A percentile compares a stretch with the other conserved stretches of the same genome.
phyloP scores from a whole-genome alignment of 495 filamentous ascomycete genomes.

The Trichoderma gamsii region DNA sequence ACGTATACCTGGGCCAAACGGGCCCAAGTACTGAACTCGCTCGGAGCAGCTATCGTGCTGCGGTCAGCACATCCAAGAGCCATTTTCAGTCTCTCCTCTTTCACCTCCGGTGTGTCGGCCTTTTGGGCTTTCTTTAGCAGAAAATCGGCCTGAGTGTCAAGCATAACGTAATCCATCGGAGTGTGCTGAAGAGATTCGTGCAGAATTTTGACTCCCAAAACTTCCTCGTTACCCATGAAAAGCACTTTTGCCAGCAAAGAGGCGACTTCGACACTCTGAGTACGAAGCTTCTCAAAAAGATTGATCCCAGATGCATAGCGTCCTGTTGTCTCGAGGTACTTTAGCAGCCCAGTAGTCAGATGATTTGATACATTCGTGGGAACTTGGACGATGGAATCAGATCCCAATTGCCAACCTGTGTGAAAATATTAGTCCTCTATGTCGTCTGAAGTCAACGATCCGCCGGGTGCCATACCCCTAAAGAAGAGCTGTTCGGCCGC shows the following conservation, averaged over 20 bases:
- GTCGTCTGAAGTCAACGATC: not conserved
- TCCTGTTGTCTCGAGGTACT: conserved; percentile 93
- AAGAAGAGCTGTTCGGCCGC: conserved; percentile 95
- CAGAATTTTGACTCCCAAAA: conserved; percentile 82
- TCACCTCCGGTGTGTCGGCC: conserved; percentile 41
- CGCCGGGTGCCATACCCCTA: conserved; percentile 52
- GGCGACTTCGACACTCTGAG: conserved; percentile 85
- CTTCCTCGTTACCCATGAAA: conserved; percentile 91
- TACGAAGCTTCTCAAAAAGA: conserved; percentile 91
- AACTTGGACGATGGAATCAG: conserved; percentile 94
- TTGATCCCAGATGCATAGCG: conserved; percentile 95
- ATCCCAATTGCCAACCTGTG: conserved; percentile 87
- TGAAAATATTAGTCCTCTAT: conserved; percentile 15
- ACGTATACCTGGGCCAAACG: conserved; percentile 89
- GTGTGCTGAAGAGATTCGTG: conserved; percentile 82
- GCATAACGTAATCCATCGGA: conserved; percentile 91
- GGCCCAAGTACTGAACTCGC: conserved; percentile 96
- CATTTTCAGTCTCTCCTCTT: conserved; percentile 59
- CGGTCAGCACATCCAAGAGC: conserved; percentile 90
- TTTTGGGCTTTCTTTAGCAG: conserved; percentile 70
- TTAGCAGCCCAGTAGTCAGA: conserved; percentile 82
- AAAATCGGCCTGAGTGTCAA: conserved; percentile 92
- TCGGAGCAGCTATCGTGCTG: conserved; percentile 87
- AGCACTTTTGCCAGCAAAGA: conserved; percentile 85
- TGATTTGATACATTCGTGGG: conserved; percentile 97